Percentiles rank a stretch among this genome's conserved stretches.
phyloP scores from a whole-genome alignment of 352 stramenopile species.

The Pythium sp. region DNA sequence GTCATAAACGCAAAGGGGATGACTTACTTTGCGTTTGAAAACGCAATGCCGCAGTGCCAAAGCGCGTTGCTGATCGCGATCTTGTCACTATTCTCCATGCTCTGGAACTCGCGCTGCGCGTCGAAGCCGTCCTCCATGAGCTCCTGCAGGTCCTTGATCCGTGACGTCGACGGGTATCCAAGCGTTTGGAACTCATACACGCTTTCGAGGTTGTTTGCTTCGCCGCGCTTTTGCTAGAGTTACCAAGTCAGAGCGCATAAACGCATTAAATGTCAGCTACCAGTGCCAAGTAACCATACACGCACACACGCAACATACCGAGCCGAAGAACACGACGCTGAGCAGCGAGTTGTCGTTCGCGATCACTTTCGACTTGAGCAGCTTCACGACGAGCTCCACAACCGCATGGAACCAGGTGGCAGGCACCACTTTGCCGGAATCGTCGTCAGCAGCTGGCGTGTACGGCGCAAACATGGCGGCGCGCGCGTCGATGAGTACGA shows the following conservation, averaged over 20 bases:
- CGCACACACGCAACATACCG: conserved; percentile 28
- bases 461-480: conserved; percentile 62
- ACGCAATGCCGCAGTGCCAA: conserved; percentile 80
- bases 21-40: conserved; percentile 73
- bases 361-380: conserved; percentile 78
- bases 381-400: conserved; percentile 60
- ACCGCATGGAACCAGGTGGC: conserved; percentile 74
- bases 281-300: too few species aligned
- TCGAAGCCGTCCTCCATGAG: conserved; percentile 42
- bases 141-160: conserved; percentile 75
- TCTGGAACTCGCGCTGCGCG: conserved; percentile 40
- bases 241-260: not conserved
- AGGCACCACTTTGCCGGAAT: conserved; percentile 18
- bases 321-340: conserved; percentile 75
- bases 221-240: conserved; percentile 54
- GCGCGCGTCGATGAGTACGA: conserved; percentile 77
- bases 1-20: not conserved
- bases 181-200: conserved; percentile 79
- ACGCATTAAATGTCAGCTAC: too few species aligned
- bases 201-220: conserved; percentile 55
- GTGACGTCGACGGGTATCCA: conserved; percentile 61
- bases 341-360: conserved; percentile 78
- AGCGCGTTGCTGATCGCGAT: conserved; percentile 80
- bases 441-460: not conserved
- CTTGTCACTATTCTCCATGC: conserved; percentile 57